Conservation (phyloP, 345 rosid genomes). For the Adansonia digitata region DNA sequence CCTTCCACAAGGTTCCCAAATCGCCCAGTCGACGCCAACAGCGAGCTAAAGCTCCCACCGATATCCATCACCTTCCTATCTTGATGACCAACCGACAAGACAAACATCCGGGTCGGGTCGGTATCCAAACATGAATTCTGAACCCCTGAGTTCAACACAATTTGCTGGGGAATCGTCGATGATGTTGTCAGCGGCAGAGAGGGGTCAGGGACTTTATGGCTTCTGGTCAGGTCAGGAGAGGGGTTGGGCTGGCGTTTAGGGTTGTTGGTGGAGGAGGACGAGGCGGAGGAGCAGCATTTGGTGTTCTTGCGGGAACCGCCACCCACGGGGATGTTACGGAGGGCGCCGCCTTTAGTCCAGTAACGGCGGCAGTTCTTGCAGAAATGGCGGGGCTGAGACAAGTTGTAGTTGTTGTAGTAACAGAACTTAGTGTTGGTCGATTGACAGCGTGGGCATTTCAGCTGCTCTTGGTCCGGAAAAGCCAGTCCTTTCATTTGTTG, state of each 20-base stretch:
- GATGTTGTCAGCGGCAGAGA: neutral
- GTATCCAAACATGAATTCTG: conserved; percentile 18
- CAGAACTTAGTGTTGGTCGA: conserved; percentile 88
- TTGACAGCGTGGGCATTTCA: conserved; percentile 71
- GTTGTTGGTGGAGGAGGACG: conserved; percentile 19
- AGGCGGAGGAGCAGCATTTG: conserved; percentile 43
- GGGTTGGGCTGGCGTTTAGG: conserved; percentile 31
- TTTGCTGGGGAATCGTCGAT: neutral
- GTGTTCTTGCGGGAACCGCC: conserved; percentile 70
- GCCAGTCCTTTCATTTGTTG: conserved; percentile 33
- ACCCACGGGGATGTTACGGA: conserved; percentile 89
- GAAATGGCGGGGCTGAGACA: conserved; percentile 79
- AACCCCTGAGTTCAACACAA: neutral
- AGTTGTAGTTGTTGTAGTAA: conserved; percentile 91
- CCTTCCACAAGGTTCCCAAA: conserved; percentile 41
- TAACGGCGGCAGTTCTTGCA: conserved; percentile 89
- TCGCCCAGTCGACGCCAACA: conserved; percentile 43
- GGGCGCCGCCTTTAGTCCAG: conserved; percentile 95
- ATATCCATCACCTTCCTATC: conserved; percentile 37
- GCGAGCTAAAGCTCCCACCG: conserved; percentile 55
- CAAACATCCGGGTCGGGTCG: conserved; percentile 44
- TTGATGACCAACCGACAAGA: conserved; percentile 34
- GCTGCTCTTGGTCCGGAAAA: conserved; percentile 77
- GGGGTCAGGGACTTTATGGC: conserved; percentile 18
- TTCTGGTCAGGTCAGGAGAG: conserved; percentile 24